Percentiles rank a stretch among this genome's conserved stretches.
Evolutionary conservation across 495 filamentous ascomycete genomes (phyloP).

Genomic region (Tuber microsphaerosporum): DNA sequence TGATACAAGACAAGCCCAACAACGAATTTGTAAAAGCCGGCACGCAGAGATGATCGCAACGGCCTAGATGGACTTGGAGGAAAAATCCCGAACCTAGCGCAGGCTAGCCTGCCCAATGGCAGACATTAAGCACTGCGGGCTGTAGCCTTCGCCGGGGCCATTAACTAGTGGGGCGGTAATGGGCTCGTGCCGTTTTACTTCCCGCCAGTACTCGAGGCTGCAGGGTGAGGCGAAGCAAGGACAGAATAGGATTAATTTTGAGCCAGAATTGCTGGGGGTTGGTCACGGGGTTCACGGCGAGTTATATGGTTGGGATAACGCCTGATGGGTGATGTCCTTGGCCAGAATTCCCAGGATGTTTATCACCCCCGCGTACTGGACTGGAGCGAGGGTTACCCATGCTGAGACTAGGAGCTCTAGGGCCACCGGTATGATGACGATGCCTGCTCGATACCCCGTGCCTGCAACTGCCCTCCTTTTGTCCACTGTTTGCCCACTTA

Average conservation of each 20-base stretch:
- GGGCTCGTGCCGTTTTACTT: conserved; percentile 31
- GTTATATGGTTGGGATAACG: conserved; percentile 44
- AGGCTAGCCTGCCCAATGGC: conserved; percentile 50
- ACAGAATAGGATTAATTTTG: conserved; percentile 53
- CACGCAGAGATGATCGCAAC: conserved; percentile 55
- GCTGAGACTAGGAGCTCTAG: conserved; percentile 45
- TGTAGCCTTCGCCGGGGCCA: conserved; percentile 30
- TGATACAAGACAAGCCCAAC: conserved; percentile 48
- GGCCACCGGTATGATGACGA: conserved; percentile 49
- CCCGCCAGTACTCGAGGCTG: conserved; percentile 30
- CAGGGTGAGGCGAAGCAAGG: conserved; percentile 47
- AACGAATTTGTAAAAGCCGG: conserved; percentile 53
- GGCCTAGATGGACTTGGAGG: conserved; percentile 52
- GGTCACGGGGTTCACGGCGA: conserved; percentile 48
- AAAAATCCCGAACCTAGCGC: conserved; percentile 50
- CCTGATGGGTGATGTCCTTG: conserved; percentile 53
- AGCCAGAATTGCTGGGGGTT: conserved; percentile 54
- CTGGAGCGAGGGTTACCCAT: conserved; percentile 52
- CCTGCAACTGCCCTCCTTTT: conserved; percentile 25
- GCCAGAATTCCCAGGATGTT: conserved; percentile 50
- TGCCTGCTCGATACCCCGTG: conserved; percentile 59
- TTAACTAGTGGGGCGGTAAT: conserved; percentile 30
- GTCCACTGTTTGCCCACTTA: background rate
- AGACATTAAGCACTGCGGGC: conserved; percentile 27
- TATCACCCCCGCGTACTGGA: conserved; percentile 54